These are phyloP conservation scores for Saccharomycopsis olivae DNA, from an alignment of 805 yeast genomes.

Conservation along the genomic window DNA sequence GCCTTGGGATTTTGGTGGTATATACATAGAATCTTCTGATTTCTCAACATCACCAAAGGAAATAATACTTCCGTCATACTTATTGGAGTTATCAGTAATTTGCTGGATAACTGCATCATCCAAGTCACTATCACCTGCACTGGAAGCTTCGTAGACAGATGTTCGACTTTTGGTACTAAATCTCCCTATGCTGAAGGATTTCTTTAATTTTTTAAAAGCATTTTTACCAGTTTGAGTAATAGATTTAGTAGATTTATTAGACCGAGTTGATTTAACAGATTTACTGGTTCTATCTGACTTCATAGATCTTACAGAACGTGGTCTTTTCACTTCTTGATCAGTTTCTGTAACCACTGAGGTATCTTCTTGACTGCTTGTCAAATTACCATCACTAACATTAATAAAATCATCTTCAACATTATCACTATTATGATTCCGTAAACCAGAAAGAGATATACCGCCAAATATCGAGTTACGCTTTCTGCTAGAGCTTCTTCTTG, in stretches of 20 bases:
- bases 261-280: constrained; percentile 9
- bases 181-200: constrained; percentile 3
- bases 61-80: too few species aligned
- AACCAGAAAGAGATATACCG: neutral
- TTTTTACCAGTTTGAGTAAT: constrained; percentile 5
- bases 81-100: too few species aligned
- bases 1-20: neutral
- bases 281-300: too few species aligned
- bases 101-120: too few species aligned
- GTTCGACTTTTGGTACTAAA: neutral
- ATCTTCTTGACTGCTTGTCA: too few species aligned
- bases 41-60: constrained; percentile 2
- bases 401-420: neutral
- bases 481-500: neutral
- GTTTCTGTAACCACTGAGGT: too few species aligned
- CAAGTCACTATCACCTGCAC: neutral
- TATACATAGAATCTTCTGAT: neutral
- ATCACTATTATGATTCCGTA: neutral
- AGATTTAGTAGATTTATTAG: constrained; percentile 2
- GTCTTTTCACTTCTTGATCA: neutral
- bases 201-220: constrained; percentile 14
- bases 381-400: too few species aligned
- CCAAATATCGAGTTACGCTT: constrained; percentile 3
- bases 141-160: neutral
- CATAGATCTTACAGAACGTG: constrained; percentile 3